Percentiles rank a stretch among this genome's conserved stretches.
phyloP scores from a whole-genome alignment of 768 basidiomycete genomes.

The Boletus reticulatus region DNA sequence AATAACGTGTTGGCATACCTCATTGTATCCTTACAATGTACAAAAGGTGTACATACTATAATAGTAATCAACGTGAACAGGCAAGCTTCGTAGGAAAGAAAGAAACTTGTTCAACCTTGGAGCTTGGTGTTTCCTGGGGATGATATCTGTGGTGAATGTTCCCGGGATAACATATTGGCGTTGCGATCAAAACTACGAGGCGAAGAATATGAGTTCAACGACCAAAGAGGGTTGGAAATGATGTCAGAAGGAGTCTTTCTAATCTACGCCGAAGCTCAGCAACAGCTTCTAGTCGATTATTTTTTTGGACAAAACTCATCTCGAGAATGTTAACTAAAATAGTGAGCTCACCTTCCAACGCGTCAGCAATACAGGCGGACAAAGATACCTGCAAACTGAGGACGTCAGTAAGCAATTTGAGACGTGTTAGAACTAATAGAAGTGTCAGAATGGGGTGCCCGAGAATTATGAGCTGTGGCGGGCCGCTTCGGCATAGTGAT shows the following conservation, averaged over 20 bases:
- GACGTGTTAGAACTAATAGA: not conserved
- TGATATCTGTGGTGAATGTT: not conserved
- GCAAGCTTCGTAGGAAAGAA: not conserved
- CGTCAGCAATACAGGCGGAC: not conserved
- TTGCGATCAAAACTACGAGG: too few relatives aligned
- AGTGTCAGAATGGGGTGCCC: conserved; percentile 73
- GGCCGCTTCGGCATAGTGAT: conserved; percentile 82
- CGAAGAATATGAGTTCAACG: not conserved
- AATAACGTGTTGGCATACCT: not conserved
- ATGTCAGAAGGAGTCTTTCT: conserved; percentile 36
- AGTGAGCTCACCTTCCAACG: conserved; percentile 7
- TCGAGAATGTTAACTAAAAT: not conserved
- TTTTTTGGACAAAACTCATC: conserved; percentile 37
- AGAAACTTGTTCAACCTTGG: not conserved
- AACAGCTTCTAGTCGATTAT: conserved; percentile 90
- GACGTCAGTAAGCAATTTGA: not conserved
- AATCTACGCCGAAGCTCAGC: conserved; percentile 73
- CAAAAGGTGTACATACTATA: conserved; percentile 4
- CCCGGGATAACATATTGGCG: too few relatives aligned
- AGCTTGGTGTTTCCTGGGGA: not conserved
- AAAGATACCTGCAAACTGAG: not conserved
- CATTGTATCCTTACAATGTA: conserved; percentile 6
- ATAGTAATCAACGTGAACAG: not conserved
- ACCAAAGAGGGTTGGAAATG: not conserved
- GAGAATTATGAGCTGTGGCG: conserved; percentile 84